These are phyloP conservation scores for Claviceps maximensis DNA, from an alignment of 2,329 filamentous ascomycete species.

Conservation along the genomic window DNA sequence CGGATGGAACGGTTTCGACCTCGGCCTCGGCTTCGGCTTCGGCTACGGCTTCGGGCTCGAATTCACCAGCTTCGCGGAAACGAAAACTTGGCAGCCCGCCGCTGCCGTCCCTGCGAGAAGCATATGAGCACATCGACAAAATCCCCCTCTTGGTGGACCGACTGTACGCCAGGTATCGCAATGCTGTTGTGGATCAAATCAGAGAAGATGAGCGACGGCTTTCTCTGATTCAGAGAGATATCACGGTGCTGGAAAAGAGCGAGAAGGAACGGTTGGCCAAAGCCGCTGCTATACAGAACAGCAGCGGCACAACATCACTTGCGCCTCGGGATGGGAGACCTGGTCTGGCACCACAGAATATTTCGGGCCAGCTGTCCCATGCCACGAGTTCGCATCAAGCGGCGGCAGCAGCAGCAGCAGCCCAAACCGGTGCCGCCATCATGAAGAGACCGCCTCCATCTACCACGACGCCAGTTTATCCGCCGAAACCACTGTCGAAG, in stretches of 20 bases:
- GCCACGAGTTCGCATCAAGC: slow-evolving; percentile 6
- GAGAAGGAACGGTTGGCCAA: slow-evolving; percentile 24
- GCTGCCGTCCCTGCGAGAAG: slow-evolving; percentile 52
- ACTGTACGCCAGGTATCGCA: slow-evolving; percentile 63
- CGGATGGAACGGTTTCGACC: slow-evolving; percentile 22
- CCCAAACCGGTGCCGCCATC: slow-evolving; percentile 8
- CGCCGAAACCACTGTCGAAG: slow-evolving; percentile 19
- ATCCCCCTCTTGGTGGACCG: slow-evolving; percentile 58
- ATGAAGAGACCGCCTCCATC: slow-evolving; percentile 15
- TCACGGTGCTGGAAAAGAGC: slow-evolving; percentile 49
- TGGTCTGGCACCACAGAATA: slow-evolving; percentile 1
- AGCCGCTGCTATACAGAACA: slow-evolving; percentile 20
- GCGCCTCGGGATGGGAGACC: slow-evolving; percentile 21
- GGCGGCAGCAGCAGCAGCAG: not conserved
- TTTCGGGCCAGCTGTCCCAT: not conserved
- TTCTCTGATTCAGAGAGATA: slow-evolving; percentile 50
- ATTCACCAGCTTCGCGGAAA: slow-evolving; percentile 50
- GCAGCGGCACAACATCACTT: slow-evolving; percentile 17
- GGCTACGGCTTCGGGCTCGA: slow-evolving; percentile 10
- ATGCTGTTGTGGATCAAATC: slow-evolving; percentile 56
- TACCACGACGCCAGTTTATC: slow-evolving; percentile 21
- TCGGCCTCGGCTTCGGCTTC: not conserved
- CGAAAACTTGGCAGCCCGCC: slow-evolving; percentile 58
- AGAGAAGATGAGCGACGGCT: slow-evolving; percentile 60
- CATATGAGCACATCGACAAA: slow-evolving; percentile 50